A percentile compares a stretch with the other conserved stretches of the same genome.
Conservation (phyloP, 768 basidiomycete genomes). For the Termitomyces sp. region DNA sequence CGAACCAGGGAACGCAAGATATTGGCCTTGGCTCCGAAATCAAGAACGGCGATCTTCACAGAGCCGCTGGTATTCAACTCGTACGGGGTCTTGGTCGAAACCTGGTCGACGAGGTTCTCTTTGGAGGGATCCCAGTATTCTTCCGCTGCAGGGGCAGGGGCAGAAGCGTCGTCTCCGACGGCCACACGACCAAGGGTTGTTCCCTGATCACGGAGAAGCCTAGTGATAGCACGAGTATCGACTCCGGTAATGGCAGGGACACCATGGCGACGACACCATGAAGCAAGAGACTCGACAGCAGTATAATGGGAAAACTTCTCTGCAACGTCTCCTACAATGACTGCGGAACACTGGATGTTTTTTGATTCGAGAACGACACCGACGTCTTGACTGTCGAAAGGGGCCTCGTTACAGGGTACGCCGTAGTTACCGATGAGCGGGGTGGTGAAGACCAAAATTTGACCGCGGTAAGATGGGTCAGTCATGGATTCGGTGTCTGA, state of each 20-base stretch:
- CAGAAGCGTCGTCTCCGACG: conserved; percentile 64
- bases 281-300: conserved; percentile 87
- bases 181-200: conserved; percentile 93
- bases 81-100: conserved; percentile 82
- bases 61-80: conserved; percentile 82
- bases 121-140: conserved; percentile 91
- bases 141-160: conserved; percentile 50
- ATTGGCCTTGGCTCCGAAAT: conserved; percentile 98
- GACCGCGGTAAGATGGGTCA: conserved; percentile 96
- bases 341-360: conserved; percentile 84
- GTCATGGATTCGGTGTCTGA: conserved; percentile 99
- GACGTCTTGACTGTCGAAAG: conserved; percentile 68
- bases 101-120: conserved; percentile 93
- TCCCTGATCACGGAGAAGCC: conserved; percentile 90
- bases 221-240: conserved; percentile 95
- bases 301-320: conserved; percentile 93
- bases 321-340: conserved; percentile 93
- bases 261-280: conserved; percentile 88
- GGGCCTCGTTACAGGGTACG: conserved; percentile 76
- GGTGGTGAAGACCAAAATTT: conserved; percentile 97
- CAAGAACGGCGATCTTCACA: conserved; percentile 90
- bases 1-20: conserved; percentile 90
- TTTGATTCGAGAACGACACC: conserved; percentile 88
- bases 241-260: conserved; percentile 95
- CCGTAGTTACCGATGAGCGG: conserved; percentile 99